Percentiles rank a stretch among this genome's conserved stretches.
Conservation (phyloP, 164 flowering plant species). For the Sedum album region DNA sequence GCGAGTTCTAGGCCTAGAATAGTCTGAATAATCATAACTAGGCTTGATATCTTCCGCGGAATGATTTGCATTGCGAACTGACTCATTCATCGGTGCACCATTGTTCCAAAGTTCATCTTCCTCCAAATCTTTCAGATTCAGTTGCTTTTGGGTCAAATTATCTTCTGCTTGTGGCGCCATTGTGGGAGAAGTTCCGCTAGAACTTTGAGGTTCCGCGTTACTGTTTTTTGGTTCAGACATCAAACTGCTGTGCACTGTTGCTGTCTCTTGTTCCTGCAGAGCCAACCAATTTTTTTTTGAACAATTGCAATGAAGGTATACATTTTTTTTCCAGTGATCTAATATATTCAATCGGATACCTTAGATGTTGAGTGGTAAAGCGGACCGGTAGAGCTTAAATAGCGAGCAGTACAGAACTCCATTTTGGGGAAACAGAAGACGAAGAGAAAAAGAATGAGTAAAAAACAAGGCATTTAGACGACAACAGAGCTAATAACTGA, state of each 20-base stretch:
- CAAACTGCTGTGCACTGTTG: neutral
- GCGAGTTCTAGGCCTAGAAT: constrained; percentile 7
- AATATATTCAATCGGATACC: neutral
- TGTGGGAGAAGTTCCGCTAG: neutral
- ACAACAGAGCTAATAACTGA: neutral
- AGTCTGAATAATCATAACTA: constrained; percentile 4
- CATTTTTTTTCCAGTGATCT: neutral
- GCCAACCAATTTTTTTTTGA: neutral
- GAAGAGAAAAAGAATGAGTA: neutral
- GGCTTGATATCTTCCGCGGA: neutral
- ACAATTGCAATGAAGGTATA: neutral
- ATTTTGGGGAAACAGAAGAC: neutral
- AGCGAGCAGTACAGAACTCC: neutral
- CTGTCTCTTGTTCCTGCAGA: neutral
- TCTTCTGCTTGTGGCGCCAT: neutral
- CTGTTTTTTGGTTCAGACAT: neutral
- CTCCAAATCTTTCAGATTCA: neutral
- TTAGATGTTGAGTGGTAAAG: neutral
- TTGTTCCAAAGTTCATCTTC: neutral
- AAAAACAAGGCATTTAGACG: neutral
- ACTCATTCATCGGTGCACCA: neutral
- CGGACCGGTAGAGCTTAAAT: neutral
- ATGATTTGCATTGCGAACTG: neutral
- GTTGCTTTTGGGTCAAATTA: neutral
- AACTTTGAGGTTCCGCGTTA: too few species aligned